Evolutionary conservation across 2,329 filamentous ascomycete species (phyloP), one percentile per base, ranked within the genome.

Genomic region (Claviceps spartinae): DNA sequence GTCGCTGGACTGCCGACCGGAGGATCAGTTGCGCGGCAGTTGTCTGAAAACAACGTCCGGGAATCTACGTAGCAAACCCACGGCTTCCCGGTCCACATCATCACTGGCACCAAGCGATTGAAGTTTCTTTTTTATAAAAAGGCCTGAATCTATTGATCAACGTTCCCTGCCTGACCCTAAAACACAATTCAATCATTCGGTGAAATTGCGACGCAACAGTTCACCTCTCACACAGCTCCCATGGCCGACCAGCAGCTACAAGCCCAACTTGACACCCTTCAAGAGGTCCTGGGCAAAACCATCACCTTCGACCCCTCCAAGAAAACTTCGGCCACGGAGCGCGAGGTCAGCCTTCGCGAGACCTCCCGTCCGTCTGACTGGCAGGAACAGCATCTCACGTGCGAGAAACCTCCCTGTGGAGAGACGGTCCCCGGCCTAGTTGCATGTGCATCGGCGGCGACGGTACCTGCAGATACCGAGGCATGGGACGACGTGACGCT

Each of bases 401-500:
- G 7, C 36, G 37, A 43, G 11, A 47, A 46, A 22, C 22, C 42
- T 34, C 9, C 30, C 11, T 14, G 36, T 24, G 34, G 16, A 16
- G 42, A 26, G 34, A 26, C 20, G 4, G 30, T 40, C 9, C 49
- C 49, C 9, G 20, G 34, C 20, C 34, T 24, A 24, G 24, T 14
- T 30, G 18, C 18, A n/a, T 11, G 20, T 24, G 20, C 20, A 22
- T 24, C 30, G 30, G 13, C 38, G 42, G 49, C 2, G 18, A 22
- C 38, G 18, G 49, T 22, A 24, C 16, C 18, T n/a, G 22, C 8
- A 7, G 30, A 48, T 34, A 34, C 30, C 26, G n/a, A 43, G 20
- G 44, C 40, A 1, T 59, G 62, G 26, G 61, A 65, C 51, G 58
- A 48, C 44, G 56, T 56, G 6, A 40, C 38, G 2, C 64, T 67